phyloP scores from a whole-genome alignment of 2,329 filamentous ascomycete species.

The Fusarium citri region DNA sequence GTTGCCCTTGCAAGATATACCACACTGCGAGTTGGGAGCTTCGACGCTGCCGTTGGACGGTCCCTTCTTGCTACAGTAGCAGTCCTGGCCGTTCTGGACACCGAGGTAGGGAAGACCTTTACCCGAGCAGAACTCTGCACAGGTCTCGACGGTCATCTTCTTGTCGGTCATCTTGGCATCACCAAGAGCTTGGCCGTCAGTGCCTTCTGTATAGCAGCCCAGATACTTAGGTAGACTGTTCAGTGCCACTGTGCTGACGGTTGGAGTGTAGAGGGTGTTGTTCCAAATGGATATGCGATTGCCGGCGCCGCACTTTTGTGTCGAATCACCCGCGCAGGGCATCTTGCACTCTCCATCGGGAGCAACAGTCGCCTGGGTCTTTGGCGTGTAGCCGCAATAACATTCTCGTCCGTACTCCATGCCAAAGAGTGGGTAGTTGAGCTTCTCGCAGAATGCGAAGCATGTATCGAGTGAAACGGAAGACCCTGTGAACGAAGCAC shows the following conservation, averaged over 20 bases:
- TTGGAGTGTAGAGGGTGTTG: constrained; percentile 22
- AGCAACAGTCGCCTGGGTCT: constrained; percentile 25
- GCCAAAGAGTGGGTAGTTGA: constrained; percentile 40
- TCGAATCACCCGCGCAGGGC: constrained; percentile 29
- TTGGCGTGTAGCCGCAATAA: constrained; percentile 37
- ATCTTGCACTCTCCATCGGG: constrained; percentile 39
- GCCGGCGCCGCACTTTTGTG: constrained; percentile 35
- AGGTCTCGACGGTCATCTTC: constrained; percentile 31
- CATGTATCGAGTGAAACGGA: constrained; percentile 38
- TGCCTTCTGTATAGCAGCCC: constrained; percentile 39
- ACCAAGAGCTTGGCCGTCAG: constrained; percentile 6
- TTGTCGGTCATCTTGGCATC: constrained; percentile 23
- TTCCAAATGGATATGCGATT: constrained; percentile 42
- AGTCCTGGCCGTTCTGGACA: constrained; percentile 32
- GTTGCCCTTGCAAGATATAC: constrained; percentile 30
- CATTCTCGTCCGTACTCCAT: constrained; percentile 42
- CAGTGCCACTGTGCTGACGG: background rate
- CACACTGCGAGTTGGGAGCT: constrained; percentile 20
- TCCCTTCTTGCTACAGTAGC: constrained; percentile 33
- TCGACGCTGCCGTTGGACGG: constrained; percentile 33
- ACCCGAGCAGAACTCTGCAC: constrained; percentile 28
- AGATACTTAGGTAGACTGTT: constrained; percentile 10
- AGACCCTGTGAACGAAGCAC: constrained; percentile 32
- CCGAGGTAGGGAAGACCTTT: constrained; percentile 35
- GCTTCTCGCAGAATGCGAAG: constrained; percentile 37